Evolutionary conservation across 169 alveolate species (phyloP).

Genomic region (Eimeria tenella): DNA sequence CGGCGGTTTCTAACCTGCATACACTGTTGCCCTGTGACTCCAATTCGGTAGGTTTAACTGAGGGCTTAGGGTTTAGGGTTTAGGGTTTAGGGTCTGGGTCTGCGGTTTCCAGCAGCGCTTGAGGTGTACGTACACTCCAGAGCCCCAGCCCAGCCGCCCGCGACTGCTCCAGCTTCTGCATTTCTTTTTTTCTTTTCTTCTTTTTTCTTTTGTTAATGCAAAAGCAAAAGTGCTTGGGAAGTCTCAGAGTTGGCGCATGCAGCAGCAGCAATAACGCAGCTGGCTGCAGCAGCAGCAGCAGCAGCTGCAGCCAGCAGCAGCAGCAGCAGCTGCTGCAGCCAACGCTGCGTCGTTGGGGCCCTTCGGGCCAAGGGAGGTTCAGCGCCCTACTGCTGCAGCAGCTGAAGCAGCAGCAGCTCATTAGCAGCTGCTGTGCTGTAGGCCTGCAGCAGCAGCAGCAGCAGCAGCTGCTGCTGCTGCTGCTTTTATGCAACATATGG

Average conservation of each 20-base stretch:
- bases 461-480: constrained; percentile 2
- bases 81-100: constrained; percentile 36
- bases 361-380: not conserved
- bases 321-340: not conserved
- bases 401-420: not conserved
- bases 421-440: no score
- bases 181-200: not conserved
- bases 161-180: not conserved
- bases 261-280: not conserved
- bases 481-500: not conserved
- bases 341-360: not conserved
- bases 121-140: constrained; percentile 28
- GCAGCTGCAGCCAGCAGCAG: constrained; percentile 2
- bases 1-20: not conserved
- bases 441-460: constrained; percentile 2
- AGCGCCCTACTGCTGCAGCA: not conserved
- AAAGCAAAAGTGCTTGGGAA: not conserved
- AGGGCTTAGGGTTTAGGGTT: constrained; percentile 18
- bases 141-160: constrained; percentile 50
- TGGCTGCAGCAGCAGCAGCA: constrained; percentile 7
- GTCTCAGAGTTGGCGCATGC: not conserved
- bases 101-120: not conserved
- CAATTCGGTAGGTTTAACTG: not conserved
- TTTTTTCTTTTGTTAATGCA: not conserved
- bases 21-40: not conserved